Evolutionary conservation across 129 eudicot genomes (phyloP).

Genomic region (Chrysanthemum lavandulifolium): DNA sequence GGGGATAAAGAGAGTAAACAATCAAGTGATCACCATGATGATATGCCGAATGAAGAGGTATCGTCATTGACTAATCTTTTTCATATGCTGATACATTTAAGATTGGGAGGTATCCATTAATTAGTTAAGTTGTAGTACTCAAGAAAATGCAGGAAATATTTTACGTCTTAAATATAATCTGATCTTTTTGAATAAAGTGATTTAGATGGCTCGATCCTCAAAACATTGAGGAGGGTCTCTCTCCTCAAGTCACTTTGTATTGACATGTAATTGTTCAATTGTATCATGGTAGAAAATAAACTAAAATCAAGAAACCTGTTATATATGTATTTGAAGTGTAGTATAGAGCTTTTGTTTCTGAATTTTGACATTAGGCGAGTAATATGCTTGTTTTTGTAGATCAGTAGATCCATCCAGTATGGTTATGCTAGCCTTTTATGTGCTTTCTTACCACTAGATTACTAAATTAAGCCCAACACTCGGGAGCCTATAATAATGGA

Average conservation of each 20-base stretch:
- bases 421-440: not conserved
- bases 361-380: not conserved
- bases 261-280: not conserved
- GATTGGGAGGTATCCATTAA: not conserved
- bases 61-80: not conserved
- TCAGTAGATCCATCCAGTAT: no score
- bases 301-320: not conserved
- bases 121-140: not conserved
- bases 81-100: not conserved
- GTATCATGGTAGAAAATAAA: not conserved
- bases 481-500: not conserved
- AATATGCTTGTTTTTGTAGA: not conserved
- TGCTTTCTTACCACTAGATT: not conserved
- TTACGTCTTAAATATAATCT: not conserved
- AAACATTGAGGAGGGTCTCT: not conserved
- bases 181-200: not conserved
- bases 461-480: no score
- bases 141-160: not conserved
- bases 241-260: not conserved
- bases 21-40: slow-evolving; percentile 60
- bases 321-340: not conserved
- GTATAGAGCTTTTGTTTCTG: not conserved
- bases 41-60: slow-evolving; percentile 69
- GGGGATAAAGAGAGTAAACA: slow-evolving; percentile 54
- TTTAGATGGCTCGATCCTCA: no score